Base-by-base conservation (phyloP, 768 basidiomycete genomes). In the Pleurotus cornucopiae region DNA sequence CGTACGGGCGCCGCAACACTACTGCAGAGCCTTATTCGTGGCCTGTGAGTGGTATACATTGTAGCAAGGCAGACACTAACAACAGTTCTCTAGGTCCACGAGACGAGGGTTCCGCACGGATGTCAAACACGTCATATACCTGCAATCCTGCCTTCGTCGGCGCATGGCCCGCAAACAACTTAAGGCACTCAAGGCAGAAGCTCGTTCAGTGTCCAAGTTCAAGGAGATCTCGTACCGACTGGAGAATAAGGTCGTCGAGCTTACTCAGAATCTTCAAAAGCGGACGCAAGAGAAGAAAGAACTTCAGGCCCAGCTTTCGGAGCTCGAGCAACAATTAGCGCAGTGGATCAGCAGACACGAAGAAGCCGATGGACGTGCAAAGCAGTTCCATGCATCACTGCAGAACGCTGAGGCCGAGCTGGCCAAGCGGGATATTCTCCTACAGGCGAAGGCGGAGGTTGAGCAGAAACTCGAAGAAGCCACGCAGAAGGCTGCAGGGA, bases 211-310 rank as follows among this genome's bases (percentile, higher is more conserved):
- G 25, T 90, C 91, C 62, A 97, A 94, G 68, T 98, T 96, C 84
- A 98, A 97, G 75, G 94, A 97, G 73, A 97, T 96, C 62, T 98
- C 96, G 0, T 98, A 98, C 67, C 86, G 84, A 62, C 80, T 99
- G 55, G 97, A 99, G 76, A 99, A 98, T 80, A 99, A 98, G 74
- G 97, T 99, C 44, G 93, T 99, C 57, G 96, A 98, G 68, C 88
- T 99, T 59, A 98, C 97, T 0, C 97, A 99, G 68, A 85, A 76
- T 13, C 81, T 99, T 11, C 97, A 98, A 71, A 87, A 81, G 65
- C 86, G 96, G 46, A 94, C 88, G 2, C 82, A 84, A 57, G 96
- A 99, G 75, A 94, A 91, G 76, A 95, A 91, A 71, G 87, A 86
- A 54, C 75, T 98, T 44, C 86, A 89, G 61, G 74, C 71, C n/a